phyloP scores from a whole-genome alignment of 495 filamentous ascomycete species.

The Xylaria scruposa region DNA sequence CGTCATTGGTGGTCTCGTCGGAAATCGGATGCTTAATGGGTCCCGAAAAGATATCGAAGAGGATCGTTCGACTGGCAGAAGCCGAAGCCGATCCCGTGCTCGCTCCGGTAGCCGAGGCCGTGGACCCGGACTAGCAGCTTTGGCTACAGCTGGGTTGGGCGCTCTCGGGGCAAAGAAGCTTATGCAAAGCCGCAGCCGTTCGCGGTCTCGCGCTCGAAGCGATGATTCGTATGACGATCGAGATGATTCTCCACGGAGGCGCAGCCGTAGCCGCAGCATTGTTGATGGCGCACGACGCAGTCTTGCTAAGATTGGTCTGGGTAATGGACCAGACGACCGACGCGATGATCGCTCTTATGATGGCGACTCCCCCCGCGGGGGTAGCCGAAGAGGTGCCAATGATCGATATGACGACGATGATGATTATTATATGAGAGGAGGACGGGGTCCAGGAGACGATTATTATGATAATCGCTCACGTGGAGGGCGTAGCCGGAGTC shows the following conservation, averaged over 20 bases:
- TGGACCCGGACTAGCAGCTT: constrained; percentile 62
- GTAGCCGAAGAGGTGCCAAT: constrained; percentile 39
- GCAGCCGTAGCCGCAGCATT: constrained; percentile 59
- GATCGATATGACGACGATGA: constrained; percentile 61
- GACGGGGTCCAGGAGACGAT: constrained; percentile 52
- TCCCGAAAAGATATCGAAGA: constrained; percentile 66
- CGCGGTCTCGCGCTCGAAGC: constrained; percentile 57
- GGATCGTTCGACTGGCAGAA: constrained; percentile 56
- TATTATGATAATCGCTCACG: constrained; percentile 58
- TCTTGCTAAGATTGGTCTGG: constrained; percentile 54
- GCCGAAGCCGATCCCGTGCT: constrained; percentile 59
- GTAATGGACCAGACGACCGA: constrained; percentile 52
- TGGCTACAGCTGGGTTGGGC: constrained; percentile 76
- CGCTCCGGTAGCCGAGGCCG: constrained; percentile 53
- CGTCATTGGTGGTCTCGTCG: constrained; percentile 82
- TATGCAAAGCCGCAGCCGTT: constrained; percentile 71
- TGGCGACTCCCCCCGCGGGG: constrained; percentile 38
- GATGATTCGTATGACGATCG: constrained; percentile 61
- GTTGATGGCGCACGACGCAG: constrained; percentile 52
- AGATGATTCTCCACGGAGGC: constrained; percentile 44
- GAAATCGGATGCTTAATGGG: constrained; percentile 82
- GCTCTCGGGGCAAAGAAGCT: constrained; percentile 83
- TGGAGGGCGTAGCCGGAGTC: constrained; percentile 45
- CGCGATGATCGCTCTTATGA: constrained; percentile 47
- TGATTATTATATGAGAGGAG: constrained; percentile 56